Conservation (phyloP, 306 rosid species). For the Rosa multiflora region DNA sequence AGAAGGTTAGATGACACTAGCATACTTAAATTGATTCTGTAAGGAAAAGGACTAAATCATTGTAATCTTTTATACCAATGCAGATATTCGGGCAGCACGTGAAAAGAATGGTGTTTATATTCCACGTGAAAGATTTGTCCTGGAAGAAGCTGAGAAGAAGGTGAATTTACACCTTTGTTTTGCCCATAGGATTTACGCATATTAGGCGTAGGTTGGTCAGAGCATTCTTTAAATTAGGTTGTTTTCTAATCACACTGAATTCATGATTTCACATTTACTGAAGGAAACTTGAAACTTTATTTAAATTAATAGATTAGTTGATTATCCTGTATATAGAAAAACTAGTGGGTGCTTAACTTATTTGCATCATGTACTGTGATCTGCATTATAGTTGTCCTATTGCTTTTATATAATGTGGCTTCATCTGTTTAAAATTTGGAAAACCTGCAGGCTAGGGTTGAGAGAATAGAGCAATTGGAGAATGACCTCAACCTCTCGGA, state of each 20-base stretch:
- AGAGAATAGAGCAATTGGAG: slow-evolving; percentile 84
- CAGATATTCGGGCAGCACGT: slow-evolving; percentile 94
- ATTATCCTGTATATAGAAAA: neutral
- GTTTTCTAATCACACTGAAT: neutral
- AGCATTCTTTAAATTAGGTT: neutral
- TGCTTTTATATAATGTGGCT: slow-evolving; percentile 15
- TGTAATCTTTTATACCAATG: slow-evolving; percentile 19
- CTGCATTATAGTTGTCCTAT: slow-evolving; percentile 1
- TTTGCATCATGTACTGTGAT: neutral
- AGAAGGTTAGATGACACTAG: slow-evolving; percentile 55
- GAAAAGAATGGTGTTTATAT: slow-evolving; percentile 92
- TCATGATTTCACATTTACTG: neutral
- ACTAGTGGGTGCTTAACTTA: neutral
- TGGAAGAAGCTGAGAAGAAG: slow-evolving; percentile 96
- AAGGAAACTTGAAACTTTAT: neutral
- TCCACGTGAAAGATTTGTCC: slow-evolving; percentile 80
- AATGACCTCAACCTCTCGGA: slow-evolving; percentile 60
- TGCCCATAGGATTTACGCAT: neutral
- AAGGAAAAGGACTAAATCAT: slow-evolving; percentile 11
- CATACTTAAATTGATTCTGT: slow-evolving; percentile 14
- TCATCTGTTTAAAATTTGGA: slow-evolving; percentile 17
- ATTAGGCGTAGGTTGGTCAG: neutral
- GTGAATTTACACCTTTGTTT: slow-evolving; percentile 30
- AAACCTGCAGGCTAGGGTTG: slow-evolving; percentile 59
- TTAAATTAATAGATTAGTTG: neutral